Evolutionary conservation across 2,329 filamentous ascomycete genomes (phyloP).

Genomic region (Gnomoniopsis smithogilvyi): DNA sequence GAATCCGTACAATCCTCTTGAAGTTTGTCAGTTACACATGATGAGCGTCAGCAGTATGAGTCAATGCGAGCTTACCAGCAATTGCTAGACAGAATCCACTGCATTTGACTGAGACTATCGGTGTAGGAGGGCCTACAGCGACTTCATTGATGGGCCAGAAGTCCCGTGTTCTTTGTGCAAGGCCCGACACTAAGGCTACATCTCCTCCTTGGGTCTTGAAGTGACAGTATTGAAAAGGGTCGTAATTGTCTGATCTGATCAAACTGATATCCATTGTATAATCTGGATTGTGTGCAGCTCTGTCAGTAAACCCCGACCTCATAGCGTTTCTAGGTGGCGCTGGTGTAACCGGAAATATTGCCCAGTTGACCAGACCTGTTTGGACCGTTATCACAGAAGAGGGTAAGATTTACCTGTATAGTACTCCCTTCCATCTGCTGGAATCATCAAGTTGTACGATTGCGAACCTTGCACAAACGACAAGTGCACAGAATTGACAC

Average conservation of each 20-base stretch:
- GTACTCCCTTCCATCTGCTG: conserved; percentile 7
- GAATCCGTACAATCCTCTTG: conserved; percentile 3
- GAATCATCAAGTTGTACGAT: conserved; percentile 6
- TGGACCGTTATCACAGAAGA: no score
- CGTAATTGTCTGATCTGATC: conserved; percentile 4
- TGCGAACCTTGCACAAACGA: conserved; percentile 2
- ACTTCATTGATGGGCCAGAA: conserved; percentile 12
- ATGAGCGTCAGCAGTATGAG: not conserved
- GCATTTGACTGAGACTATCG: conserved; percentile 10
- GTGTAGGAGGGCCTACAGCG: conserved; percentile 7
- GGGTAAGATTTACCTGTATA: conserved; percentile 1
- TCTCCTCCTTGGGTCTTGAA: conserved; percentile 6
- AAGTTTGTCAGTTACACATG: not conserved
- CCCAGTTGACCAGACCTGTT: not conserved
- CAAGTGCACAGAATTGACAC: not conserved
- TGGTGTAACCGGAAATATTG: no score
- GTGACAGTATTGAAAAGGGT: conserved; percentile 3
- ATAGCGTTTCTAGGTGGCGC: not conserved
- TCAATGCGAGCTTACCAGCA: not conserved
- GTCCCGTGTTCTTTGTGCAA: conserved; percentile 9
- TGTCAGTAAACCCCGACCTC: not conserved
- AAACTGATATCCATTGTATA: conserved; percentile 8
- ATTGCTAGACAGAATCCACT: conserved; percentile 4
- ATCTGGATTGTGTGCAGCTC: not conserved
- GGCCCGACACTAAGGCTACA: not conserved